Conservation (phyloP, 106 monocot species). For the Gastrodia elata region DNA sequence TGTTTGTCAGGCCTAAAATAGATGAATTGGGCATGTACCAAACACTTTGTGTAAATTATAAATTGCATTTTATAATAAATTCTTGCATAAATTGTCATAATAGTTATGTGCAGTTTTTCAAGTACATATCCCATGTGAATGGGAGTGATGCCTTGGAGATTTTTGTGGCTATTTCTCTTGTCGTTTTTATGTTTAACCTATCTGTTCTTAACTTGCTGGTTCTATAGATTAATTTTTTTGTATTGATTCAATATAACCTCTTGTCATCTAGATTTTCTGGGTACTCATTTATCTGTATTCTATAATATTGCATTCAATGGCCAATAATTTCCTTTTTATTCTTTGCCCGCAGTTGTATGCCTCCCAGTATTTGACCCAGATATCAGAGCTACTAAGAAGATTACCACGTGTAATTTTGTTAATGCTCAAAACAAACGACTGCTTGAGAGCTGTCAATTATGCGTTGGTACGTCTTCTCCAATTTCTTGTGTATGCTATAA, state of each 20-base stretch:
- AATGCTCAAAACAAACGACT: conserved; percentile 95
- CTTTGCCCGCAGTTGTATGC: conserved; percentile 66
- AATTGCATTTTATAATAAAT: no score
- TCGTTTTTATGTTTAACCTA: neutral
- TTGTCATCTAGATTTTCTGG: no score
- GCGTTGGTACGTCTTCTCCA: conserved; percentile 36
- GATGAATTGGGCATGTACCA: no score
- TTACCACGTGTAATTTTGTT: conserved; percentile 89
- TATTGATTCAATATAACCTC: neutral
- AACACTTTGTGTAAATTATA: no score
- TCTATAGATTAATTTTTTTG: neutral
- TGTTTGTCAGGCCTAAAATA: no score
- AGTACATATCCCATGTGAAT: no score
- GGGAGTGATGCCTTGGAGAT: no score
- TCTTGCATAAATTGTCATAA: no score
- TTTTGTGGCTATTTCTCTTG: neutral
- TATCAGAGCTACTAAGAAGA: conserved; percentile 89
- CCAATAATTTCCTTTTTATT: neutral
- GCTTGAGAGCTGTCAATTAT: conserved; percentile 68
- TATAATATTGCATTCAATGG: neutral
- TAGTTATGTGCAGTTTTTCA: no score
- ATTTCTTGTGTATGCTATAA: neutral
- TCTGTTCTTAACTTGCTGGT: neutral
- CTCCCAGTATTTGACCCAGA: conserved; percentile 70
- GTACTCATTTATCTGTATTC: neutral